These are phyloP conservation scores for Lactifluus piperatus DNA, from an alignment of 768 basidiomycete species.

Conservation along the genomic window DNA sequence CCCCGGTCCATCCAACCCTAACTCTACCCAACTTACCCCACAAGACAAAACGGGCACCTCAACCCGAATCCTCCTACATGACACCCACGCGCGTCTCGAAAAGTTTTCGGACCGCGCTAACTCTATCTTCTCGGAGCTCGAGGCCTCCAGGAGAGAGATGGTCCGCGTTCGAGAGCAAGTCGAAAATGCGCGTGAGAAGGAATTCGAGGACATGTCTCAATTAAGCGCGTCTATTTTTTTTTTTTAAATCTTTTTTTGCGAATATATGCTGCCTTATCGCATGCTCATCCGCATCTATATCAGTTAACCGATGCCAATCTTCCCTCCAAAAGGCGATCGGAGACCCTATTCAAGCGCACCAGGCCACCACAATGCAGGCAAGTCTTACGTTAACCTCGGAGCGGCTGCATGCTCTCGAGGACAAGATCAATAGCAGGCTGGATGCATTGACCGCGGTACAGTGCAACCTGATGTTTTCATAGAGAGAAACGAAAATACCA, in stretches of 20 bases:
- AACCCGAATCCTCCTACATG: constrained; percentile 62
- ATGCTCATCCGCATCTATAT: constrained; percentile 1
- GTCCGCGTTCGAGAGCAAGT: constrained; percentile 46
- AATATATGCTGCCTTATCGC: constrained; percentile 20
- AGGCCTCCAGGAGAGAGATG: constrained; percentile 46
- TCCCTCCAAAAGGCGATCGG: constrained; percentile 53
- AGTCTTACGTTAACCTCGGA: constrained; percentile 13
- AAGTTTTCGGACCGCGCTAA: constrained; percentile 52
- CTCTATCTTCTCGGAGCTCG: constrained; percentile 40
- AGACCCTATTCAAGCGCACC: constrained; percentile 40
- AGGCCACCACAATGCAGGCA: constrained; percentile 17
- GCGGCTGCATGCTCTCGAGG: constrained; percentile 22
- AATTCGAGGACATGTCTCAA: constrained; percentile 47
- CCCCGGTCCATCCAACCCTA: constrained; percentile 20
- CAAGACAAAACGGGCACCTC: constrained; percentile 61
- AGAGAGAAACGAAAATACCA: neutral
- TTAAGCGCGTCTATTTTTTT: constrained; percentile 36
- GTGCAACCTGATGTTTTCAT: neutral
- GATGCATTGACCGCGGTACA: constrained; percentile 14
- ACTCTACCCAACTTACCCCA: constrained; percentile 30
- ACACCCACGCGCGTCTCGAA: constrained; percentile 65
- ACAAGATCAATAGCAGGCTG: constrained; percentile 20
- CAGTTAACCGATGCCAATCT: constrained; percentile 57
- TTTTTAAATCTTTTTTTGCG: constrained; percentile 14
- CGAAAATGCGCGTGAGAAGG: constrained; percentile 47